These are phyloP conservation scores for Drosera capensis DNA, from an alignment of 148 eudicot genomes.

Conservation along the genomic window DNA sequence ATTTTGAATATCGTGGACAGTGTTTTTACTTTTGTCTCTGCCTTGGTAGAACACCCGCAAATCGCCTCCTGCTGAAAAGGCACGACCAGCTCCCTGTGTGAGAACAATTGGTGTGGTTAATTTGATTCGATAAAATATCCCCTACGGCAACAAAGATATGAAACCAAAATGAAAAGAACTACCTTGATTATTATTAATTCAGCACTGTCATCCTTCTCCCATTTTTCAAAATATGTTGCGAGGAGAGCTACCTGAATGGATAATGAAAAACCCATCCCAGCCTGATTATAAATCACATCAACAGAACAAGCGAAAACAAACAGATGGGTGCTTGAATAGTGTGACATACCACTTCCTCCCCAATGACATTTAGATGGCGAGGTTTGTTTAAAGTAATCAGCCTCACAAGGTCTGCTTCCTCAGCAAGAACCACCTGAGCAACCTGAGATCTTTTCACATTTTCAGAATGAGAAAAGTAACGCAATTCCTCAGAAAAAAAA, in stretches of 20 bases:
- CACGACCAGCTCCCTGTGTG: slow-evolving; percentile 88
- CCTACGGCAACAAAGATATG: not conserved
- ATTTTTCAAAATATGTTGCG: slow-evolving; percentile 69
- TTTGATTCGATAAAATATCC: not conserved
- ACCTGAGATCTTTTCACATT: no score
- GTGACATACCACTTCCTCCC: slow-evolving; percentile 53
- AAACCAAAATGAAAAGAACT: slow-evolving; percentile 4
- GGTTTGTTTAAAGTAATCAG: slow-evolving; percentile 77
- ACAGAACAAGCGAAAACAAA: not conserved
- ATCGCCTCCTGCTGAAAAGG: slow-evolving; percentile 98
- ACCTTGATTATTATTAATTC: slow-evolving; percentile 79
- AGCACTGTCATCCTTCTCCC: slow-evolving; percentile 77
- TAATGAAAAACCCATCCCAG: slow-evolving; percentile 4
- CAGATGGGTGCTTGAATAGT: not conserved
- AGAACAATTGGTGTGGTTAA: slow-evolving; percentile 3
- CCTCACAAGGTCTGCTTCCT: slow-evolving; percentile 54
- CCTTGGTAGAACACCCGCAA: slow-evolving; percentile 77
- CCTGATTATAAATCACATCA: slow-evolving; percentile 1
- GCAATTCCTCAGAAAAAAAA: no score
- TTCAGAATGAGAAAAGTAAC: no score
- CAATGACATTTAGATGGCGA: slow-evolving; percentile 76
- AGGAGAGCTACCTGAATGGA: slow-evolving; percentile 48
- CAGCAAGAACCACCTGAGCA: slow-evolving; percentile 62
- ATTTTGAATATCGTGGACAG: not conserved
- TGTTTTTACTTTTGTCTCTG: slow-evolving; percentile 36